These are phyloP conservation scores for Phoenix roebelenii DNA, from an alignment of 176 grass and related monocot genomes.

Conservation along the genomic window DNA sequence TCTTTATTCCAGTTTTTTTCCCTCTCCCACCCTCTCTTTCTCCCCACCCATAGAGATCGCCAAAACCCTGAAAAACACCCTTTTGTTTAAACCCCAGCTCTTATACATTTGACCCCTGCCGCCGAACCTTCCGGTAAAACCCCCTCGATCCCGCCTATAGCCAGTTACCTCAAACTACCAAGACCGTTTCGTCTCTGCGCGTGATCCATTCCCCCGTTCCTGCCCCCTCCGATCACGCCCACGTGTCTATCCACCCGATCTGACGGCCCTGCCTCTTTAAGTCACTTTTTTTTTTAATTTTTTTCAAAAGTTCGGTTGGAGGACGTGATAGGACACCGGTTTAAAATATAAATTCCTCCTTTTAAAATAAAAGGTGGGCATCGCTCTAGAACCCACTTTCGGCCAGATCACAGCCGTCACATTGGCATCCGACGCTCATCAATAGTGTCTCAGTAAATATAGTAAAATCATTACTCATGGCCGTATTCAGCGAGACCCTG, in stretches of 20 bases:
- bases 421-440: too few species aligned
- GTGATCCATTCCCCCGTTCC: too few species aligned
- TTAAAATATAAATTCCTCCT: too few species aligned
- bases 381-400: too few species aligned
- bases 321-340: constrained; percentile 6
- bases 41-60: neutral
- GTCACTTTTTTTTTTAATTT: constrained; percentile 9
- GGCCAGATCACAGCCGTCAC: too few species aligned
- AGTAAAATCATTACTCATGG: too few species aligned
- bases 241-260: constrained; percentile 16
- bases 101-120: constrained; percentile 33
- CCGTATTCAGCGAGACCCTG: too few species aligned
- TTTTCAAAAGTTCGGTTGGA: neutral
- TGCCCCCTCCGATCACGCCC: neutral
- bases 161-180: constrained; percentile 6
- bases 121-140: constrained; percentile 20
- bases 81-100: constrained; percentile 48
- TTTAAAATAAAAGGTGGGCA: too few species aligned
- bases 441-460: too few species aligned
- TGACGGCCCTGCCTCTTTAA: constrained; percentile 15
- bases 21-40: constrained; percentile 11
- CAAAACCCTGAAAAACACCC: constrained; percentile 32
- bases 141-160: neutral
- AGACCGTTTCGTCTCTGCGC: constrained; percentile 1
- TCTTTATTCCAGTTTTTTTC: constrained; percentile 5